phyloP scores from a whole-genome alignment of 805 yeast genomes.

The Teunomyces barrocoloradensis region DNA sequence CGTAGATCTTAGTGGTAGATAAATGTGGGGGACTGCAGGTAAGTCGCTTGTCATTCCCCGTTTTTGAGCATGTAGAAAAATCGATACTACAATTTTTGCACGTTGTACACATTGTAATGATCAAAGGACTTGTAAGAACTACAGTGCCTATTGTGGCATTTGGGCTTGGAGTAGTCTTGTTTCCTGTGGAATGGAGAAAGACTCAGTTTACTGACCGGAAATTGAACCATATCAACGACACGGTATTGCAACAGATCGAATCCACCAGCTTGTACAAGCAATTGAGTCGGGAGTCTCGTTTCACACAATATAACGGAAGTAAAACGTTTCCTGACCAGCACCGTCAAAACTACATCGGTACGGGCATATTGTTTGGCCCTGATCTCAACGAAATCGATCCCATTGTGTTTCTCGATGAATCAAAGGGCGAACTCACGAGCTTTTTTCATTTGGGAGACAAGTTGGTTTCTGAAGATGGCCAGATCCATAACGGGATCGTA shows the following conservation, averaged over 20 bases:
- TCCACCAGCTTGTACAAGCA: slow-evolving; percentile 17
- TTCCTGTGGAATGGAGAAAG: slow-evolving; percentile 27
- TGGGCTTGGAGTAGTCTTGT: slow-evolving; percentile 25
- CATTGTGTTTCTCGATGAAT: slow-evolving; percentile 52
- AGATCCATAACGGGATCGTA: slow-evolving; percentile 77
- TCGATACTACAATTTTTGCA: neutral
- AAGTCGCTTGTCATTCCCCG: neutral
- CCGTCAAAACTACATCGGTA: slow-evolving; percentile 51
- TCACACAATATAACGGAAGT: slow-evolving; percentile 13
- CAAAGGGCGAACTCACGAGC: slow-evolving; percentile 53
- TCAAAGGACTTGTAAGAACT: slow-evolving; percentile 25
- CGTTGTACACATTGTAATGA: slow-evolving; percentile 14
- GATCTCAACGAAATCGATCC: slow-evolving; percentile 76
- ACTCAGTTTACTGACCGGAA: slow-evolving; percentile 10
- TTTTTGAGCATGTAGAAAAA: neutral
- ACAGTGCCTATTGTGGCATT: slow-evolving; percentile 31
- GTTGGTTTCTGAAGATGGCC: slow-evolving; percentile 65
- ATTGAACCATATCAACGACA: slow-evolving; percentile 18
- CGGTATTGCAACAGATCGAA: slow-evolving; percentile 18
- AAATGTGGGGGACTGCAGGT: neutral
- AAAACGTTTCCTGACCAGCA: slow-evolving; percentile 16
- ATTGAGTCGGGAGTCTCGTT: slow-evolving; percentile 13
- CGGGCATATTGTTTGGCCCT: slow-evolving; percentile 69
- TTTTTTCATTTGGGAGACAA: slow-evolving; percentile 70
- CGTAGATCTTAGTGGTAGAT: slow-evolving; percentile 3